Base-by-base conservation (phyloP, 768 basidiomycete genomes). In the Xerocomellus chrysenteron region DNA sequence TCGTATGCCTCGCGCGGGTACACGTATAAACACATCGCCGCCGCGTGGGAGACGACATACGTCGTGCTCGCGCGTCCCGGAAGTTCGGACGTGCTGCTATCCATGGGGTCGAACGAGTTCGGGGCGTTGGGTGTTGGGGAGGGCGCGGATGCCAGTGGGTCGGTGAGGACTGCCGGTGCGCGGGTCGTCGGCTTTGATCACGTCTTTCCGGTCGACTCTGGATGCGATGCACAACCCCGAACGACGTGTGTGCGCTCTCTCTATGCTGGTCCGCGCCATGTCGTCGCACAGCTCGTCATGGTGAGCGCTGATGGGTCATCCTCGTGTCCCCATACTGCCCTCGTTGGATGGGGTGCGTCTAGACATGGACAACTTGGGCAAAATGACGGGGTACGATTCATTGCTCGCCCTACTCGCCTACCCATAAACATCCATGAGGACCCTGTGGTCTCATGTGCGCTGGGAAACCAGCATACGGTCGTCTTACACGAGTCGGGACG, bases 11-110 rank as follows among this genome's bases (percentile, higher is more conserved):
- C 51, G 10, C 62, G 66, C 0, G 76, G 72, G 5, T 85, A 85
- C 69, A 61, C 70, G 17, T 73, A 77, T 42, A 79, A 76, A 32
- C 62, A 75, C 26, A 74, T 93, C 16, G 83, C 83, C 14, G 82
- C 87, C 0, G 78, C 85, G 43, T 97, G 94, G 94, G 89, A 96
- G 71, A 92, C 92, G 8, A 85, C 85, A 50, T 92, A 88, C 63
- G 71, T 92, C 44, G 86, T 85, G 3, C 73, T 92, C 14, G 78
- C 81, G 12, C 65, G 63, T 49, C 60, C 68, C 16, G 75, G 68
- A 7, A 65, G 66, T 26, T 65, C 71, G 46, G 88, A 87, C 60
- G 65, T 82, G 4, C 60, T 95, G 30, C 64, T 96, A 24, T 84
- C 93, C 2, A 86, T 94, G 79, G 95, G 95, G 1, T 80, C 85